Evolutionary conservation across 352 stramenopile genomes (phyloP).

Genomic region (Phytopythium vexans): DNA sequence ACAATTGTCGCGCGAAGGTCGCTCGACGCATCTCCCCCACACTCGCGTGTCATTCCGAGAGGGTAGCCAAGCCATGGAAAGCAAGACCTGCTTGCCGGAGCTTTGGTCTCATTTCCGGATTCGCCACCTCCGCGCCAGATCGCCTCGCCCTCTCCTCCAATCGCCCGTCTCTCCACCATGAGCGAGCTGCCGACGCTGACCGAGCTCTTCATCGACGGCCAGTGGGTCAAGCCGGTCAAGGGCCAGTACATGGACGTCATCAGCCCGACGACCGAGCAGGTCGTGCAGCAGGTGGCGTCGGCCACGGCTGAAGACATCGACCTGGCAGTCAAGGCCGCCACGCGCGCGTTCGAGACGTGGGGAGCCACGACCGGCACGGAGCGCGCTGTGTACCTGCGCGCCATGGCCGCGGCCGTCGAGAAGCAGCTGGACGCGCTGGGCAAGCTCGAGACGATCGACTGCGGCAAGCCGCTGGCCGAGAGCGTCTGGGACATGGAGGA

Average conservation of each 20-base stretch:
- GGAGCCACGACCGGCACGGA: slow-evolving; percentile 36
- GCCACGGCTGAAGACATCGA: slow-evolving; percentile 45
- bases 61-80: too few relatives aligned
- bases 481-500: slow-evolving; percentile 73
- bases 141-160: background rate
- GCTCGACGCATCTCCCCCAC: background rate
- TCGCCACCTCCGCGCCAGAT: slow-evolving; percentile 3
- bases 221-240: slow-evolving; percentile 42
- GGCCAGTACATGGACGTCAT: slow-evolving; percentile 56
- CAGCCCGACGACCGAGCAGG: slow-evolving; percentile 47
- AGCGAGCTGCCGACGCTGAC: slow-evolving; percentile 34
- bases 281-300: slow-evolving; percentile 47
- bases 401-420: slow-evolving; percentile 40
- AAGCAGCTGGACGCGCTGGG: slow-evolving; percentile 33
- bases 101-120: slow-evolving; percentile 3
- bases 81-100: background rate
- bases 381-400: slow-evolving; percentile 49
- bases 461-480: slow-evolving; percentile 60
- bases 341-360: slow-evolving; percentile 42
- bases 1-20: slow-evolving; percentile 6
- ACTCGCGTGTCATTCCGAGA: background rate
- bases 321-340: slow-evolving; percentile 42
- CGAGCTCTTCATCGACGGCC: slow-evolving; percentile 61
- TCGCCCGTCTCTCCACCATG: slow-evolving; percentile 8
- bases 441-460: slow-evolving; percentile 63